Evolutionary conservation across 225 moss, liverwort and hornwort genomes (phyloP), one percentile per base, ranked within the genome.

Genomic region (Marchantia paleacea): DNA sequence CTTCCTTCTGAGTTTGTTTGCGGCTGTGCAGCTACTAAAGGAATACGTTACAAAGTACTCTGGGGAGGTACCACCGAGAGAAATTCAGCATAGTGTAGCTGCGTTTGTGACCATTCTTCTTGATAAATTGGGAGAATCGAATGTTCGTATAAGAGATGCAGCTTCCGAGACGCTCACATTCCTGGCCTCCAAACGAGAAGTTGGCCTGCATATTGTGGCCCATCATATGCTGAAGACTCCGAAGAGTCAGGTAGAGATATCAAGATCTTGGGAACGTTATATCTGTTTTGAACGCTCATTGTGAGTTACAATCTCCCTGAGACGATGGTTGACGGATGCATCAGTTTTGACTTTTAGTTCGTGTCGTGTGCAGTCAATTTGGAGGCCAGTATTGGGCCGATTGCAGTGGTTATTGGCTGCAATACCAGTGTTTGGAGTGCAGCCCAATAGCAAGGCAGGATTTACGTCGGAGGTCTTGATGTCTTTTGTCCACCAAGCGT

Each of bases 81-180:
- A 97, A 78, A 88, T 97, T 60, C 87, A 87, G 75, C 90, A 84
- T 55, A 89, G 89, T 76, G 87, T 91, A 18, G 82, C 77, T 80
- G 91, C 88, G 26, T 80, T 95, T 75, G 85, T 87, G 51, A 92
- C 83, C 49, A 88, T 97, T 52, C 84, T 97, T 74, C 77, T 97
- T 25, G 94, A 94, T n/a, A 97, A 97, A 85, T 75, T 97, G 72
- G 97, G 97, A 72, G 95, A 97, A 29, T 95, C 97, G 25, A 95
- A 97, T 87, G 77, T 85, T 31, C 89, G 95, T 20, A 90, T 79
- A 31, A 91, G 83, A 77, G 93, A 95, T 1, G 91, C 87, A 24
- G 83, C 92, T 0, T 84, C 76, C 16, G 86, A 97, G 84, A 87
- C 92, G 51, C 75, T 97, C n/a, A 90, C 95, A 88, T 97, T 97